phyloP scores from a whole-genome alignment of 176 grass and related monocot species.

The Avena atlantica region DNA sequence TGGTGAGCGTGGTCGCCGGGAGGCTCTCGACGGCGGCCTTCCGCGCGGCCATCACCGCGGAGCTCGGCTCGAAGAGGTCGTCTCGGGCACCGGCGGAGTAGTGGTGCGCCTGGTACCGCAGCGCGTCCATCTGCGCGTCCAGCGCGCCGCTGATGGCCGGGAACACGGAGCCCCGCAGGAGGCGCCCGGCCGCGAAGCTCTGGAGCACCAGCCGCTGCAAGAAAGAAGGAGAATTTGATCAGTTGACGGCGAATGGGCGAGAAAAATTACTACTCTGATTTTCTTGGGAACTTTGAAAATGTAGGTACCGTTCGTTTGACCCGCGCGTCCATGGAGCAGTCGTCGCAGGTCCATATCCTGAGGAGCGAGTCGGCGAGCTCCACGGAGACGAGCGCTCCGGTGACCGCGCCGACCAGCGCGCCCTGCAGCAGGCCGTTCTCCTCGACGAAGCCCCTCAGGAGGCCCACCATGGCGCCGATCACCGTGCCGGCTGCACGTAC shows the following conservation, averaged over 20 bases:
- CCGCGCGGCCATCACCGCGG: slow-evolving; percentile 13
- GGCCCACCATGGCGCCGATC: slow-evolving; percentile 50
- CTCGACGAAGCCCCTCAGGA: slow-evolving; percentile 41
- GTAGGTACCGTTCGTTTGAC: slow-evolving; percentile 47
- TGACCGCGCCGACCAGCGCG: slow-evolving; percentile 52
- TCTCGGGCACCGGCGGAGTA: neutral
- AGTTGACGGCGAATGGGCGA: too few species aligned
- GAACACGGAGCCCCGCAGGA: slow-evolving; percentile 69
- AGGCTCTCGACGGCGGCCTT: slow-evolving; percentile 62
- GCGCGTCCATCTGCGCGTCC: slow-evolving; percentile 27
- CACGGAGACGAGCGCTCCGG: slow-evolving; percentile 57
- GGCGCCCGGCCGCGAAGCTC: slow-evolving; percentile 65
- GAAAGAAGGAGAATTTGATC: too few species aligned
- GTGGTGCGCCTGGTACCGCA: neutral
- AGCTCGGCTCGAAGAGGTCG: slow-evolving; percentile 68
- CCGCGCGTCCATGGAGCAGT: slow-evolving; percentile 45
- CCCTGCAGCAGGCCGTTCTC: slow-evolving; percentile 58
- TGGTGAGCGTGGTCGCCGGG: slow-evolving; percentile 49
- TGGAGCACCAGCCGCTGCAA: slow-evolving; percentile 60
- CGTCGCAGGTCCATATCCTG: slow-evolving; percentile 46
- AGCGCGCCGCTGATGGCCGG: slow-evolving; percentile 53
- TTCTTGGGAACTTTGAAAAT: too few species aligned
- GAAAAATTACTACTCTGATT: too few species aligned
- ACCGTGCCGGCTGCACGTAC: slow-evolving; percentile 30
- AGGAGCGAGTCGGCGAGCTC: slow-evolving; percentile 56